These are phyloP conservation scores for Saccharomycopsis hybrid DNA, from an alignment of 1,139 yeast genomes.

Conservation along the genomic window DNA sequence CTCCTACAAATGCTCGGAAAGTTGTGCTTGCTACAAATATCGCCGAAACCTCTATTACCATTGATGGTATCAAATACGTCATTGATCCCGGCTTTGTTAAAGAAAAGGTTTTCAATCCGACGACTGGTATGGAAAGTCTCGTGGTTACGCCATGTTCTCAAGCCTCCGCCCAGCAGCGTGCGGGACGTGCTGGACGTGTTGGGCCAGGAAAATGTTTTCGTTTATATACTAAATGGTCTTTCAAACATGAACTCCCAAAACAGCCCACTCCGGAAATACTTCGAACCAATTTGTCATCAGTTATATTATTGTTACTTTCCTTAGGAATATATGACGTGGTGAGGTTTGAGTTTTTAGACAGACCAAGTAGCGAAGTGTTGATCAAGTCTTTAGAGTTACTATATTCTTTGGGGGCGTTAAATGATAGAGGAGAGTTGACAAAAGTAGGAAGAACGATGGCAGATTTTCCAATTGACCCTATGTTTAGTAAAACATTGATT, in stretches of 20 bases:
- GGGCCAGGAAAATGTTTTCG: conserved; percentile 96
- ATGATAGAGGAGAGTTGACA: conserved; percentile 73
- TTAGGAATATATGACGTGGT: conserved; percentile 77
- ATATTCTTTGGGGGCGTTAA: conserved; percentile 83
- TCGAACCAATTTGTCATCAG: conserved; percentile 72
- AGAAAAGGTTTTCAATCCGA: conserved; percentile 74
- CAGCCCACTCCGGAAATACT: conserved; percentile 87
- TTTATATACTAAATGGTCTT: conserved; percentile 82
- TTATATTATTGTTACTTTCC: conserved; percentile 66
- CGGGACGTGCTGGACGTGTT: conserved; percentile 96
- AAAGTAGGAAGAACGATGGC: conserved; percentile 80
- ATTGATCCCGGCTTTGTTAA: conserved; percentile 93
- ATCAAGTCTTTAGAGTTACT: conserved; percentile 72
- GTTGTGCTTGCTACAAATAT: conserved; percentile 93
- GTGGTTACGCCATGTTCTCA: conserved; percentile 82
- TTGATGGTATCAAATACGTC: conserved; percentile 84
- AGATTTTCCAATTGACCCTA: conserved; percentile 89
- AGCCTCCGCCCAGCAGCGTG: conserved; percentile 94
- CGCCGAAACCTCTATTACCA: conserved; percentile 95
- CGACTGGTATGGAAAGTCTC: conserved; percentile 85
- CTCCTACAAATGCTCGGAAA: conserved; percentile 72
- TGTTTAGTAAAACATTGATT: conserved; percentile 70
- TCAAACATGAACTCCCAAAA: conserved; percentile 63
- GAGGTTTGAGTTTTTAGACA: conserved; percentile 83
- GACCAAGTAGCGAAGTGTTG: conserved; percentile 68